Evolutionary conservation across 2,329 filamentous ascomycete genomes (phyloP).

Genomic region (Colletotrichum kahawae): DNA sequence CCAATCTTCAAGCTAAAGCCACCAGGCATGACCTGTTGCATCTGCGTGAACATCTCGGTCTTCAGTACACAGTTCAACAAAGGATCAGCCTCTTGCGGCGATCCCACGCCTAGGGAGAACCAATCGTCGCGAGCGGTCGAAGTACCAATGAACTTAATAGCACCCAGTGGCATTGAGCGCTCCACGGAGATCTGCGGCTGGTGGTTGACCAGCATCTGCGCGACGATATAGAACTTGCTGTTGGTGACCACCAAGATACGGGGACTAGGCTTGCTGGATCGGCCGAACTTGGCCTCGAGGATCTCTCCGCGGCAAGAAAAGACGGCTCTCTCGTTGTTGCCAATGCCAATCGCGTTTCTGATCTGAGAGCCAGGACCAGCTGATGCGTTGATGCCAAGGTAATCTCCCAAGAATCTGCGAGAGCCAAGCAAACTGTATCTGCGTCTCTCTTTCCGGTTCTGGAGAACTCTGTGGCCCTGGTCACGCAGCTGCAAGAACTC

Average conservation of each 20-base stretch:
- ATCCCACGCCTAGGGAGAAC: conserved; percentile 92
- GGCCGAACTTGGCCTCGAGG: conserved; percentile 91
- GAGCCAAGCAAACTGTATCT: conserved; percentile 91
- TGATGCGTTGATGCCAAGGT: conserved; percentile 83
- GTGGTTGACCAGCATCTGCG: conserved; percentile 81
- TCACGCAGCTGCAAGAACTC: conserved; percentile 90
- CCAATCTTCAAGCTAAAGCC: conserved; percentile 82
- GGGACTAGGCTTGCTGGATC: conserved; percentile 91
- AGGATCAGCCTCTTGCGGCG: conserved; percentile 91
- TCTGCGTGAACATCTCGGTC: conserved; percentile 95
- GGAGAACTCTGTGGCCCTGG: conserved; percentile 81
- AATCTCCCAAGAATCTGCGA: conserved; percentile 92
- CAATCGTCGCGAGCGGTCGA: conserved; percentile 92
- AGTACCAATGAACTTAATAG: conserved; percentile 85
- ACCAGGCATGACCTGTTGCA: conserved; percentile 79
- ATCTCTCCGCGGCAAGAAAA: conserved; percentile 94
- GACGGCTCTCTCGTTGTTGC: conserved; percentile 73
- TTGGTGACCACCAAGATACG: conserved; percentile 84
- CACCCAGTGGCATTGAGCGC: conserved; percentile 79
- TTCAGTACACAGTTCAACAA: conserved; percentile 93
- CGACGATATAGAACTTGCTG: conserved; percentile 87
- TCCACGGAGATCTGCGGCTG: conserved; percentile 84
- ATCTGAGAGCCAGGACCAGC: conserved; percentile 83
- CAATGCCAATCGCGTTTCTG: conserved; percentile 74
- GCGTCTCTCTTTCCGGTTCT: conserved; percentile 86